Percentiles rank a stretch among this genome's conserved stretches.
Evolutionary conservation across 1,284 basidiomycete species (phyloP).

Genomic region (Trichosporon sp.): DNA sequence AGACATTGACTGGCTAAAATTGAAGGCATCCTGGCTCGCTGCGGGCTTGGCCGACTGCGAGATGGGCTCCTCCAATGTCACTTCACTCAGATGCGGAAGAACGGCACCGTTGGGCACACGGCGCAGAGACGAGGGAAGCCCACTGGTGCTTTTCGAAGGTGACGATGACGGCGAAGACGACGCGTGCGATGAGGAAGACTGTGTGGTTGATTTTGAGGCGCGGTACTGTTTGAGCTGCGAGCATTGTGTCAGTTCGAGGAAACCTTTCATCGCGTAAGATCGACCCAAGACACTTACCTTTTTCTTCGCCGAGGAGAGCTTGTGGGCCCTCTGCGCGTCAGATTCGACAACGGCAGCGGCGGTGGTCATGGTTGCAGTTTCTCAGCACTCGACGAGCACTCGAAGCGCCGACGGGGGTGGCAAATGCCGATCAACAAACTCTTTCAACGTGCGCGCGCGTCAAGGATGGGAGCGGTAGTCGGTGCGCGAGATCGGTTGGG

Average conservation of each 20-base stretch:
- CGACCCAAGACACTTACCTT: slow-evolving; percentile 40
- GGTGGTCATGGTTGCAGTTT: slow-evolving; percentile 4
- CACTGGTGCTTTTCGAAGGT: slow-evolving; percentile 18
- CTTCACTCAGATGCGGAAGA: slow-evolving; percentile 9
- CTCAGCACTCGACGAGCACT: slow-evolving; percentile 15
- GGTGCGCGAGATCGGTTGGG: slow-evolving; percentile 5
- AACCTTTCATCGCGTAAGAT: background rate
- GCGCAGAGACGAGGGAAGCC: slow-evolving; percentile 22
- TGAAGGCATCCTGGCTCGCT: background rate
- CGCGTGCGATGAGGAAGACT: slow-evolving; percentile 29
- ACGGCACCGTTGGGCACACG: slow-evolving; percentile 6
- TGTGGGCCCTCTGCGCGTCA: slow-evolving; percentile 38
- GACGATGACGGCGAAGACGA: slow-evolving; percentile 29
- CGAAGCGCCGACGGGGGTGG: background rate
- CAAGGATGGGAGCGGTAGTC: background rate
- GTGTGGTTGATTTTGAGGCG: slow-evolving; percentile 36
- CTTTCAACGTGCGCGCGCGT: slow-evolving; percentile 9
- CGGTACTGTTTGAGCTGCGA: slow-evolving; percentile 50
- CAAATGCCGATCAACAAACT: slow-evolving; percentile 12
- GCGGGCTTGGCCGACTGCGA: slow-evolving; percentile 19
- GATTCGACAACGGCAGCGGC: slow-evolving; percentile 25
- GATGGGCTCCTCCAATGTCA: background rate
- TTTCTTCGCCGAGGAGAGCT: slow-evolving; percentile 46
- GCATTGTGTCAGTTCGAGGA: slow-evolving; percentile 17
- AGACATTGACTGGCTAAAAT: slow-evolving; percentile 9